These are phyloP conservation scores for Trichosanthes truncata DNA, from an alignment of 306 rosid genomes.

Conservation along the genomic window DNA sequence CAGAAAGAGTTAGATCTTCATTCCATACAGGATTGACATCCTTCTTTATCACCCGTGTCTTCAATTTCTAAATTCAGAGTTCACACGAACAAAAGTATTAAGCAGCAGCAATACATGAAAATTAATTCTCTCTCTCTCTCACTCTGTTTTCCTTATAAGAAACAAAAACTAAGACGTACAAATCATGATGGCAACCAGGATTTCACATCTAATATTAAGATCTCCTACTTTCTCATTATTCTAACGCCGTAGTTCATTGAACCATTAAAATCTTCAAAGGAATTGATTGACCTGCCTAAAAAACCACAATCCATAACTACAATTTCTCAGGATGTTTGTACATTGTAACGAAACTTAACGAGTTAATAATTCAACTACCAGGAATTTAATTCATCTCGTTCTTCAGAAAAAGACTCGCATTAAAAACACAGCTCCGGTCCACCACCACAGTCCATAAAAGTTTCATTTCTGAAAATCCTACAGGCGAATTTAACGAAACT, in stretches of 20 bases:
- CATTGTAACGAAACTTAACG: not conserved
- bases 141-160: not conserved
- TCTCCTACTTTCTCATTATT: not conserved
- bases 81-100: not conserved
- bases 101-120: not conserved
- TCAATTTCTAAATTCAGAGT: conserved; percentile 47
- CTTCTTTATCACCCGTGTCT: conserved; percentile 73
- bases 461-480: not conserved
- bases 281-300: not conserved
- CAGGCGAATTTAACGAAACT: not conserved
- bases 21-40: conserved; percentile 89
- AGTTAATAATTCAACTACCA: not conserved
- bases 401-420: not conserved
- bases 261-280: not conserved
- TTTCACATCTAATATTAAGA: not conserved
- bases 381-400: not conserved
- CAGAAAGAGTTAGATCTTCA: conserved; percentile 85
- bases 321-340: not conserved
- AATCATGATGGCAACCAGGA: not conserved
- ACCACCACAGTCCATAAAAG: not conserved
- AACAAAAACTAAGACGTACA: not conserved
- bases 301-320: not conserved
- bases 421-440: not conserved
- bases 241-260: not conserved
- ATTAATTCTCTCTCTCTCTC: not conserved